Conservation (phyloP, 331 rosid genomes). For the Acacia pycnantha region DNA sequence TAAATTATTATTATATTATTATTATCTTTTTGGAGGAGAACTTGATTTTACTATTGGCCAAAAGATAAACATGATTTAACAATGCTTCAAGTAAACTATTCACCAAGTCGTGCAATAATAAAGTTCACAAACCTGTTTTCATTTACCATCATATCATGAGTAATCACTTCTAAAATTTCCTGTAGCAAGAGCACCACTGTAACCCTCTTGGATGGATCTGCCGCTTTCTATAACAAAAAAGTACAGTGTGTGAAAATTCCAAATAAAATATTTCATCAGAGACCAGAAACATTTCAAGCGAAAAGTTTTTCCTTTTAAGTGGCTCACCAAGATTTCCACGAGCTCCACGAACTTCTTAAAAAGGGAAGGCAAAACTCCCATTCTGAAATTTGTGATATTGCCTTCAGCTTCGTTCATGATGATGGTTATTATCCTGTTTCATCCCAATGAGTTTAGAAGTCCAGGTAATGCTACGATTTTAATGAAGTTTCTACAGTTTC, state of each 20-base stretch:
- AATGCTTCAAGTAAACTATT: background rate
- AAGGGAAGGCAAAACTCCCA: slow-evolving; percentile 80
- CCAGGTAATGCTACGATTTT: slow-evolving; percentile 15
- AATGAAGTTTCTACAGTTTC: slow-evolving; percentile 22
- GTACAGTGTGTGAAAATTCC: slow-evolving; percentile 25
- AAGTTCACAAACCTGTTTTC: slow-evolving; percentile 70
- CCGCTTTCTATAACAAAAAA: slow-evolving; percentile 61
- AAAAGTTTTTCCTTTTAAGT: slow-evolving; percentile 23
- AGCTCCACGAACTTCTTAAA: slow-evolving; percentile 86
- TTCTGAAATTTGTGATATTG: slow-evolving; percentile 76
- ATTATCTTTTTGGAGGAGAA: slow-evolving; percentile 7
- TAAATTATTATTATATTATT: background rate
- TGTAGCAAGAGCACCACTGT: slow-evolving; percentile 83
- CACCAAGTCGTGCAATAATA: slow-evolving; percentile 21
- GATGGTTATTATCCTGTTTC: slow-evolving; percentile 78
- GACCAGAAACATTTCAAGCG: slow-evolving; percentile 23
- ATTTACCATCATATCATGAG: slow-evolving; percentile 87
- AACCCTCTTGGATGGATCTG: slow-evolving; percentile 63
- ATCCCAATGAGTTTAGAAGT: slow-evolving; percentile 44
- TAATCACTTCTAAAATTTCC: slow-evolving; percentile 97
- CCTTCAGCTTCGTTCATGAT: slow-evolving; percentile 83
- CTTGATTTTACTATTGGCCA: background rate
- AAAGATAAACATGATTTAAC: background rate
- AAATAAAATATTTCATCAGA: slow-evolving; percentile 16
- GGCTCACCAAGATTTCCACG: slow-evolving; percentile 79